A percentile compares a stretch with the other conserved stretches of the same genome.
phyloP scores from a whole-genome alignment of 2,329 filamentous ascomycete genomes.

The Seiridium unicorne region DNA sequence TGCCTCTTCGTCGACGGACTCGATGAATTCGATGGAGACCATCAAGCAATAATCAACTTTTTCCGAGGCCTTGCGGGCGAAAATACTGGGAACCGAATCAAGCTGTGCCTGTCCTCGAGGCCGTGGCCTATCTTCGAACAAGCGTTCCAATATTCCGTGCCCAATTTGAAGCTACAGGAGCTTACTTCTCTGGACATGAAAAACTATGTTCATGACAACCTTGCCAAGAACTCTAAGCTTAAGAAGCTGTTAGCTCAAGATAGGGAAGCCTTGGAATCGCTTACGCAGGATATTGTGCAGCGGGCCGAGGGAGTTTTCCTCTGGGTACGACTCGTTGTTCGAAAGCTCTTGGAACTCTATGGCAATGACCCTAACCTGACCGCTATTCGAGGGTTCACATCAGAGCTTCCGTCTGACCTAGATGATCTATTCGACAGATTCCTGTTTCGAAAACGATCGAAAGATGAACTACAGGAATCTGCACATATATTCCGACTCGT shows the following conservation, averaged over 20 bases:
- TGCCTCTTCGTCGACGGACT: constrained; percentile 24
- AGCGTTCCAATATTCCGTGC: constrained; percentile 17
- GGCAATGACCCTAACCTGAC: constrained; percentile 15
- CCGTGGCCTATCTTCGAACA: constrained; percentile 24
- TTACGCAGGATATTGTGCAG: constrained; percentile 13
- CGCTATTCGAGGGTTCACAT: constrained; percentile 6
- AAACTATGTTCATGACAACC: constrained; percentile 15
- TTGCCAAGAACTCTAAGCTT: constrained; percentile 13
- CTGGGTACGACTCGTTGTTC: constrained; percentile 26
- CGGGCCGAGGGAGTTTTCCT: constrained; percentile 23
- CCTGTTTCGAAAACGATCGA: constrained; percentile 25
- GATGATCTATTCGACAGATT: constrained; percentile 28
- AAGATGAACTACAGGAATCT: constrained; percentile 15
- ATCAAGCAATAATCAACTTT: constrained; percentile 18
- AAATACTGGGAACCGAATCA: constrained; percentile 15
- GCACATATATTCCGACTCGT: constrained; percentile 28
- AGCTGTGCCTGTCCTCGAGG: constrained; percentile 25
- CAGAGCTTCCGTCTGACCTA: constrained; percentile 11
- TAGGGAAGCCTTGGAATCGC: neutral
- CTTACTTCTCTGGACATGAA: constrained; percentile 22
- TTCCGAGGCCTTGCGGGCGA: constrained; percentile 12
- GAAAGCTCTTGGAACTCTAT: constrained; percentile 21
- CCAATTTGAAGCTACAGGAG: constrained; percentile 21
- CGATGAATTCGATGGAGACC: constrained; percentile 24
- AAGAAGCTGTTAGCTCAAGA: constrained; percentile 12